These are phyloP conservation scores for Eucalyptus cloeziana DNA, from an alignment of 345 rosid genomes.

Conservation along the genomic window DNA sequence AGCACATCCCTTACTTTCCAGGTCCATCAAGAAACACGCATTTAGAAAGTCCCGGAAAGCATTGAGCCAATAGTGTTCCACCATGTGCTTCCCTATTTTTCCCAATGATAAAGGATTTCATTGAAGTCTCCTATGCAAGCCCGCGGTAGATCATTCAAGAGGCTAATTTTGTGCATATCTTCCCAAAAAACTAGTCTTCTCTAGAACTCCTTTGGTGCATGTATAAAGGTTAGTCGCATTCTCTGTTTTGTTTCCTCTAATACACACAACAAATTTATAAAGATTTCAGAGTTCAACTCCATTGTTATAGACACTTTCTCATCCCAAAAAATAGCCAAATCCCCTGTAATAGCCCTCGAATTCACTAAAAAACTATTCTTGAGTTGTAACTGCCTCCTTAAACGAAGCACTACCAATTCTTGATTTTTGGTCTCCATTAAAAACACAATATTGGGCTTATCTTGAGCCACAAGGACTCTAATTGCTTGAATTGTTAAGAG, in stretches of 20 bases:
- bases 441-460: not conserved
- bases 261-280: not conserved
- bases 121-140: not conserved
- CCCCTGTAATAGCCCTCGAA: rapidly evolving
- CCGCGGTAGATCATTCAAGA: not conserved
- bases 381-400: not conserved
- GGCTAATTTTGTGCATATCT: not conserved
- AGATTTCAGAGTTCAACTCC: not conserved
- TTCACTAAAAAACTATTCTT: not conserved
- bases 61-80: not conserved
- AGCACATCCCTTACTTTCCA: not conserved
- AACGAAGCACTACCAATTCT: not conserved
- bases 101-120: too few relatives aligned
- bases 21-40: not conserved
- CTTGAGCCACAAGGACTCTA: not conserved
- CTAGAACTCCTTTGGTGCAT: not conserved
- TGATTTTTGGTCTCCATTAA: not conserved
- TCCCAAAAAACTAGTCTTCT: not conserved
- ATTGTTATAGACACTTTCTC: not conserved
- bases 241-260: too few relatives aligned
- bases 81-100: not conserved
- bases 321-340: not conserved
- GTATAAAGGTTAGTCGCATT: not conserved
- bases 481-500: not conserved
- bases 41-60: not conserved